Evolutionary conservation across 176 grass and related monocot genomes (phyloP).

Genomic region (Carex myosuroides): DNA sequence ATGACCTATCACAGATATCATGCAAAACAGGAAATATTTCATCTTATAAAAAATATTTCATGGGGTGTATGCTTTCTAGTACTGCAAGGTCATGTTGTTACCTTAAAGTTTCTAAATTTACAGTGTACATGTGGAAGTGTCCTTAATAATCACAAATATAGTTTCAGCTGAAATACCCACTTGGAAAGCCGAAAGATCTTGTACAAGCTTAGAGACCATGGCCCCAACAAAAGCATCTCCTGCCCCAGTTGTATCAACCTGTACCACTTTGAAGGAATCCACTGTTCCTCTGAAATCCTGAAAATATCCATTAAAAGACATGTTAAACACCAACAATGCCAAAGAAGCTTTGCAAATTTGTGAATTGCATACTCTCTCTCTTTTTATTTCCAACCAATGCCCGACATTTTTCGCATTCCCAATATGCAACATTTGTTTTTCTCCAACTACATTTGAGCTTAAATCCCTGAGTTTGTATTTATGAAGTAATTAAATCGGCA

Average conservation of each 20-base stretch:
- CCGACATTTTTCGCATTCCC: background rate
- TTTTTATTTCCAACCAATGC: background rate
- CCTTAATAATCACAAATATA: background rate
- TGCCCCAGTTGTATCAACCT: constrained; percentile 86
- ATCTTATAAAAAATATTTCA: background rate
- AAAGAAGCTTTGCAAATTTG: background rate
- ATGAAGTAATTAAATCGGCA: background rate
- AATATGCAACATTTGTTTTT: background rate
- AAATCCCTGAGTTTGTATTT: background rate
- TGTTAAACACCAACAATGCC: background rate
- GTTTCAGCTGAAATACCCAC: constrained; percentile 22
- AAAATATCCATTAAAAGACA: constrained; percentile 14
- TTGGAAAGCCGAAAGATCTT: constrained; percentile 67
- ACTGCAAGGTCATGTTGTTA: background rate
- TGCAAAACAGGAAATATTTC: background rate
- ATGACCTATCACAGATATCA: background rate
- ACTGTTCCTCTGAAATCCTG: constrained; percentile 76
- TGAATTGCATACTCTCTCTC: background rate
- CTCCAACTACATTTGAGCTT: background rate
- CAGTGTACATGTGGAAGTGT: background rate
- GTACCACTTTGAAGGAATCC: constrained; percentile 52
- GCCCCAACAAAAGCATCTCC: constrained; percentile 86
- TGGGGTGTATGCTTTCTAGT: background rate
- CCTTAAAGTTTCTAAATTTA: background rate
- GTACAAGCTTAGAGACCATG: constrained; percentile 54